Base-by-base conservation (phyloP, 1,284 basidiomycete genomes). In the Termitomyces sp. region DNA sequence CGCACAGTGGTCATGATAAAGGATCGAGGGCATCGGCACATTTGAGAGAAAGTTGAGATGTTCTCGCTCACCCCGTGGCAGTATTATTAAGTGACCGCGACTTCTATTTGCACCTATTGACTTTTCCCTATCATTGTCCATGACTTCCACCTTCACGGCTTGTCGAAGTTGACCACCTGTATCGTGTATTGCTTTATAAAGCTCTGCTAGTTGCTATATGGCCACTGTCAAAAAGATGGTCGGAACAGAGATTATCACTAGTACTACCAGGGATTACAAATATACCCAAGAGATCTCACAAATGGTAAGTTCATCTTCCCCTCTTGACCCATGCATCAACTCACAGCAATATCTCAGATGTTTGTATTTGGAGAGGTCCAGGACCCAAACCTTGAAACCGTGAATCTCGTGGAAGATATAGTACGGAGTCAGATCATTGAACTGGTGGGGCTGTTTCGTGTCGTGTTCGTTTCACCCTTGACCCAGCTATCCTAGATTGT, bases 351-450 rank as follows among this genome's bases (percentile, higher is more conserved):
- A 7, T 36, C 34, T 51, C 15, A 94, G 93, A 94, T 97, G 88
- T 98, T 96, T 66, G 95, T 98, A 43, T 97, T 97, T 69, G 94
- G 93, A 3, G 94, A 96, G 70, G 90, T 97, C 0, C 90, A 93
- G 65, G 92, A 97, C 58, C 92, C 94, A 0, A 82, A 88, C 53
- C 78, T 82, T 6, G 92, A 94, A 53, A 95, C 95, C 0, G 89
- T 95, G 5, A 90, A 90, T 62, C 81, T 96, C 28, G 91, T 99
- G 9, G 94, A 98, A 70, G 94, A 99, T 68, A 94, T 98, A 55
- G 91, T 98, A n/a, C 83, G 92, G 33, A 83, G 89, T 56, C 94
- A 98, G 63, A 82, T 98, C 49, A 90, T 95, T 56, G 94, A 98
- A 69, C 84, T 98, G 60, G 94, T 95, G 58, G 56, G 84, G 58